These are phyloP conservation scores for Gaertneriomyces semiglobifer DNA, from an alignment of 192 early-diverging fungal genomes.

Conservation along the genomic window DNA sequence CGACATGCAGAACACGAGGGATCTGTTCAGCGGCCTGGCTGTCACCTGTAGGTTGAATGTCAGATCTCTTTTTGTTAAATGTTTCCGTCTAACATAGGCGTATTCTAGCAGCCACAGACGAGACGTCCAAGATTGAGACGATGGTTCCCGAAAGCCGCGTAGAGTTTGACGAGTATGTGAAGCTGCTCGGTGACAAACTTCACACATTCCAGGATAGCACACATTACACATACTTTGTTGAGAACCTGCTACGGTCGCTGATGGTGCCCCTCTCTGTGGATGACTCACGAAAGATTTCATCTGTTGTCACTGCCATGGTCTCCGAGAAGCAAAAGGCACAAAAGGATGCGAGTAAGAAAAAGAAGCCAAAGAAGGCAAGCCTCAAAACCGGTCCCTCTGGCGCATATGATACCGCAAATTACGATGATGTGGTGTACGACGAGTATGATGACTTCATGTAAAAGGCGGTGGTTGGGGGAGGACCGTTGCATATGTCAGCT, in stretches of 20 bases:
- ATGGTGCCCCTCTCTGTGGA: constrained; percentile 44
- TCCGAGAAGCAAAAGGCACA: constrained; percentile 53
- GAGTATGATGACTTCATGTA: constrained; percentile 51
- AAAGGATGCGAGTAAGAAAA: constrained; percentile 41
- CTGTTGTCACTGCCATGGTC: constrained; percentile 46
- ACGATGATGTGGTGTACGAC: constrained; percentile 33
- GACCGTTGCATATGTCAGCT: not conserved
- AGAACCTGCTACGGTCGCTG: constrained; percentile 41
- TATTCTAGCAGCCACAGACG: not conserved
- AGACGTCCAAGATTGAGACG: constrained; percentile 37
- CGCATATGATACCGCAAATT: constrained; percentile 37
- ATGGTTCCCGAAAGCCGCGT: constrained; percentile 40
- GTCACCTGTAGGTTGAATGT: constrained; percentile 6
- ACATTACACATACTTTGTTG: constrained; percentile 49
- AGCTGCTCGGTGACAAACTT: constrained; percentile 38
- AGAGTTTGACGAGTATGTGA: constrained; percentile 48
- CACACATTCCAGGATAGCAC: constrained; percentile 30
- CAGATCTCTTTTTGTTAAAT: constrained; percentile 4
- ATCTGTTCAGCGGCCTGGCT: constrained; percentile 38
- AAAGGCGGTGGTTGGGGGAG: not conserved
- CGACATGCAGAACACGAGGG: constrained; percentile 52
- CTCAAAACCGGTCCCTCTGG: constrained; percentile 20
- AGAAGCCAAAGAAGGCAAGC: constrained; percentile 28
- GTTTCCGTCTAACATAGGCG: not conserved
- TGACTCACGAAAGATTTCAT: constrained; percentile 43